phyloP scores from a whole-genome alignment of 306 rosid species.

The Citrullus colocynthis region DNA sequence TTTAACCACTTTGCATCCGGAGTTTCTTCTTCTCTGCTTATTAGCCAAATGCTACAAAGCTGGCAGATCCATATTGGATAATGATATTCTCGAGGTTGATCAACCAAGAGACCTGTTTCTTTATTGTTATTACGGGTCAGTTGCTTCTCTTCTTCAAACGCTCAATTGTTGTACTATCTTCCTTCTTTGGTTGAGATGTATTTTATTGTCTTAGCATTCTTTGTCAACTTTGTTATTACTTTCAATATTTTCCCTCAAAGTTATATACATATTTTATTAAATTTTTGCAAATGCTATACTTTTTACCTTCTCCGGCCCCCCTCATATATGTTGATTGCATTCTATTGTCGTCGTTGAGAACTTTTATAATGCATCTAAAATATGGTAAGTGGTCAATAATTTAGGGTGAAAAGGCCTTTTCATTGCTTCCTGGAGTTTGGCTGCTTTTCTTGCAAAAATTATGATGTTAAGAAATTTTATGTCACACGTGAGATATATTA shows the following conservation, averaged over 20 bases:
- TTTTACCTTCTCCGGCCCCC: not conserved
- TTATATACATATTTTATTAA: not conserved
- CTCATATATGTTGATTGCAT: not conserved
- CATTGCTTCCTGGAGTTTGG: not conserved
- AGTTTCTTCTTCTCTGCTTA: constrained; percentile 79
- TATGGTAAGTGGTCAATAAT: not conserved
- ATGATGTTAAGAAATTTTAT: not conserved
- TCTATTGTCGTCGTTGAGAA: not conserved
- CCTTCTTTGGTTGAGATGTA: not conserved
- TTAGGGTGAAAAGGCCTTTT: not conserved
- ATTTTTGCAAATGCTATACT: not conserved
- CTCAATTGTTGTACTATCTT: not conserved
- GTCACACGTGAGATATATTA: not conserved
- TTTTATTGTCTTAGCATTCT: not conserved
- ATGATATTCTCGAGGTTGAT: constrained; percentile 65
- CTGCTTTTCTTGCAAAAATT: not conserved
- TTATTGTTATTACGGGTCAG: constrained; percentile 89
- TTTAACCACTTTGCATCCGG: constrained; percentile 73
- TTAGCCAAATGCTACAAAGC: constrained; percentile 72
- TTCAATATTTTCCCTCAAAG: not conserved
- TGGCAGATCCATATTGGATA: constrained; percentile 63
- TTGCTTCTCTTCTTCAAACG: not conserved
- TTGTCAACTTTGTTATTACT: not conserved
- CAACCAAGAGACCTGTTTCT: constrained; percentile 87
- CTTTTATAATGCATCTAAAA: not conserved